A percentile compares a stretch with the other conserved stretches of the same genome.
phyloP scores from a whole-genome alignment of 371 early-diverging fungal genomes.

The Zancudomyces culisetae region DNA sequence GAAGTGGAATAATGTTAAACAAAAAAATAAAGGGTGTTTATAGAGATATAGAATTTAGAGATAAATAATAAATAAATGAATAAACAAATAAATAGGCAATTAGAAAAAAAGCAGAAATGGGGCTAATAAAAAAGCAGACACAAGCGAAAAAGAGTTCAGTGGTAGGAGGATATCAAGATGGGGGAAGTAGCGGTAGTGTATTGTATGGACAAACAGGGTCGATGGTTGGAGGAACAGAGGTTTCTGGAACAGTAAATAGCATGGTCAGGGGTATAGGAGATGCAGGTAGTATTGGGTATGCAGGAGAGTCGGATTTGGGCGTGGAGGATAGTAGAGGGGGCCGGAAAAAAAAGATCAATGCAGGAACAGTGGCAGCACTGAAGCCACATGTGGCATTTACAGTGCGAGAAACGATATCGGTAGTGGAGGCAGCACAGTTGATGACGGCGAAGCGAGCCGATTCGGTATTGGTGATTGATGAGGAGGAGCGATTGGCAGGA shows the following conservation, averaged over 20 bases:
- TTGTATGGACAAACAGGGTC: slow-evolving; percentile 7
- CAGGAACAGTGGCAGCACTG: slow-evolving; percentile 78
- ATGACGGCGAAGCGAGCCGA: slow-evolving; percentile 98
- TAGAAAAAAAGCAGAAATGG: slow-evolving; percentile 51
- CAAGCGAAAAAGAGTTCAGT: slow-evolving; percentile 9
- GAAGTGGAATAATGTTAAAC: not conserved
- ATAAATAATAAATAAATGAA: not conserved
- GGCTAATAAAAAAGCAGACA: slow-evolving; percentile 40
- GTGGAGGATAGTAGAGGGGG: slow-evolving; percentile 10
- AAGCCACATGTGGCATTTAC: slow-evolving; percentile 73
- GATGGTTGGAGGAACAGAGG: slow-evolving; percentile 3
- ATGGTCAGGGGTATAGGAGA: not conserved
- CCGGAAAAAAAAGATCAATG: slow-evolving; percentile 28
- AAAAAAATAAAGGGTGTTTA: not conserved
- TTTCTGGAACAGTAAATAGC: slow-evolving; percentile 1
- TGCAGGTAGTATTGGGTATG: not conserved
- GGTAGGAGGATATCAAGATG: too few relatives aligned
- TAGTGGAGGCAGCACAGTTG: slow-evolving; percentile 82
- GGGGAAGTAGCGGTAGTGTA: slow-evolving; percentile 2
- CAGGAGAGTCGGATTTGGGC: not conserved
- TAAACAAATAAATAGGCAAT: slow-evolving; percentile 30
- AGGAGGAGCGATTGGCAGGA: slow-evolving; percentile 76
- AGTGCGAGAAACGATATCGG: slow-evolving; percentile 64
- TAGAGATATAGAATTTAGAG: not conserved
- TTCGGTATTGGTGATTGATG: slow-evolving; percentile 78